Base-by-base conservation (phyloP, 441 rosid genomes). In the Croton setiger region DNA sequence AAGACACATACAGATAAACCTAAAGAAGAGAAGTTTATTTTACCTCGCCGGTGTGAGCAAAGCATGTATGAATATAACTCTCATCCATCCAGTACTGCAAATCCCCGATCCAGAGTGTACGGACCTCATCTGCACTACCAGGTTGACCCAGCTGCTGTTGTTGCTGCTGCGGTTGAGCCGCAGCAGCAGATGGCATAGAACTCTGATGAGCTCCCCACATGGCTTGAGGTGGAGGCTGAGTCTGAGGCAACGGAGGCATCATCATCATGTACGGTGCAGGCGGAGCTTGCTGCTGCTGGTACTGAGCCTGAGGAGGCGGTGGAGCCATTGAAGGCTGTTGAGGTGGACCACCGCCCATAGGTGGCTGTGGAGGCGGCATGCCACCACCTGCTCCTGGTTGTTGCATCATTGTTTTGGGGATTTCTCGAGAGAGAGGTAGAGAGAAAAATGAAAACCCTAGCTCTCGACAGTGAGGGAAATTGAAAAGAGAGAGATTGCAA, bases 41-140 rank as follows among this genome's bases (percentile, higher is more conserved):
- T 80, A 85, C 92, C 92, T 86, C 90, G 55, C 83, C 87, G n/a
- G 82, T 79, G 10, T 78, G 84, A 41, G 84, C 75, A 44, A 88
- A 86, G 55, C 86, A 79, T 74, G 59, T 51, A 23, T 35, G 20
- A 31, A 87, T 44, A 69, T 80, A 87, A 76, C 12, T 72, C 81
- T 87, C 92, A 52, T 87, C 88, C 90, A 88, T 88, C 83, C 85
- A 81, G 58, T 85, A 80, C 84, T 86, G 88, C 81, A 88, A 78
- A 76, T 88, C 90, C 2, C 93, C 90, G 73, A 88, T 88, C 93
- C 93, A 88, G 53, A 88, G 82, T 9, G 93, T 84, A 67, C 88
- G 83, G 64, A 84, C 77, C 84, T 87, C 88, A 41, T 82, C 84
- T 17, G 73, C 81, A 60, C 72, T 67, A 65, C 55, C 72, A 21